Base-by-base conservation (phyloP, 768 basidiomycete species). In the Tylopilus sp. region DNA sequence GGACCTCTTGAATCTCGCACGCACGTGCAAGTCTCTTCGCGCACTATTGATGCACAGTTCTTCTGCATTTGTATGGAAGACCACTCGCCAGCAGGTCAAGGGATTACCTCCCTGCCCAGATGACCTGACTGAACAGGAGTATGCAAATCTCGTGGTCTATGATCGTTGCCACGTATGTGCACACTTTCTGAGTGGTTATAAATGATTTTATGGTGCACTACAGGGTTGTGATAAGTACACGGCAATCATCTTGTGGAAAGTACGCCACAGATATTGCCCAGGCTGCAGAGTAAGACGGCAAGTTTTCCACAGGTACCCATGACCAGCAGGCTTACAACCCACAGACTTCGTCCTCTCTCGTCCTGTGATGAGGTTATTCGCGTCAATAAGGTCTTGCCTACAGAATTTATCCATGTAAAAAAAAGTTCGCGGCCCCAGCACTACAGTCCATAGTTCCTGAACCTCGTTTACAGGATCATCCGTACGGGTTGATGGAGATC, bases 101-200 rank as follows among this genome's bases (percentile, higher is more conserved):
- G 69, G 68, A 12, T 61, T 77, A 10, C 78, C 78, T 1, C 49
- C 58, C 8, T 74, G 73, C 51, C 79, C 78, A 0, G 33, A 15
- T 17, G 33, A 35, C 33, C 15, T 35, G 33, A 35, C 33, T 17
- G 33, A 35, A 35, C 33, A 13, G 33, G 33, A 35, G 15, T 35
- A 35, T 35, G 33, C 33, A 17, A 35, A 35, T 17, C 33, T 35
- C 33, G 33, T 35, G 15, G 15, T 35, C 17, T 35, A 35, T 15
- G 33, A 15, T 35, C 33, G 33, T 17, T 79, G 51, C 21, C 51
- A 53, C 9, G 55, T 57, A 31, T 4, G 35, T 22, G 11, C 30
- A 10, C 8, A 17, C 12, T 13, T 25, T 1, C 26, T 8, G 9
- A 3, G 6, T 21, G 4, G 10, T 36, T 25, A 9, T 0, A 11